These are phyloP conservation scores for Pyrus betulifolia DNA, from an alignment of 306 rosid species.

Conservation along the genomic window DNA sequence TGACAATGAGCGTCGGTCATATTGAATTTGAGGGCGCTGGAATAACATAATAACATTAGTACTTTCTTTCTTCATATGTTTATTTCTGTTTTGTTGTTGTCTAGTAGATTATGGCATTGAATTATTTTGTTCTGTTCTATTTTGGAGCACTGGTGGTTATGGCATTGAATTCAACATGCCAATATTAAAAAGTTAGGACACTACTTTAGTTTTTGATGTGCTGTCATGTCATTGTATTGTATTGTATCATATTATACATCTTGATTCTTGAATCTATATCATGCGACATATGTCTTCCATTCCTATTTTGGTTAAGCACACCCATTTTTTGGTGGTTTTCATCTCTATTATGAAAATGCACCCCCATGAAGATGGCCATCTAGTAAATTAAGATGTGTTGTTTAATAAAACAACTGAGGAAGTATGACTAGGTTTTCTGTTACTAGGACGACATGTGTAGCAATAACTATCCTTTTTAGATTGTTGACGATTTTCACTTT, in stretches of 20 bases:
- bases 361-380: background rate
- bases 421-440: conserved; percentile 21
- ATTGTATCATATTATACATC: too few species aligned
- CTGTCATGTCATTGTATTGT: background rate
- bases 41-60: too few species aligned
- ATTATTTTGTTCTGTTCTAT: too few species aligned
- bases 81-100: too few species aligned
- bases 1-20: too few species aligned
- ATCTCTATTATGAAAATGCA: background rate
- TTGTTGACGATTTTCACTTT: background rate
- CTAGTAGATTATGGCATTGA: too few species aligned
- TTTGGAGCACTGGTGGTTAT: too few species aligned
- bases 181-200: too few species aligned
- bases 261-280: background rate
- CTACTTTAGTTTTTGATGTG: too few species aligned
- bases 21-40: too few species aligned
- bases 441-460: conserved; percentile 66
- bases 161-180: too few species aligned
- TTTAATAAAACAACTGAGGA: background rate
- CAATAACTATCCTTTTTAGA: conserved; percentile 14
- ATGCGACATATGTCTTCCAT: background rate
- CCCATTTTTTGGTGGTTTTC: background rate
- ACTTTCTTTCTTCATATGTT: too few species aligned
- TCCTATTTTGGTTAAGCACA: background rate
- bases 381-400: background rate